Base-by-base conservation (phyloP, 2,329 filamentous ascomycete species). In the Ceratocystiopsis brevicomis region DNA sequence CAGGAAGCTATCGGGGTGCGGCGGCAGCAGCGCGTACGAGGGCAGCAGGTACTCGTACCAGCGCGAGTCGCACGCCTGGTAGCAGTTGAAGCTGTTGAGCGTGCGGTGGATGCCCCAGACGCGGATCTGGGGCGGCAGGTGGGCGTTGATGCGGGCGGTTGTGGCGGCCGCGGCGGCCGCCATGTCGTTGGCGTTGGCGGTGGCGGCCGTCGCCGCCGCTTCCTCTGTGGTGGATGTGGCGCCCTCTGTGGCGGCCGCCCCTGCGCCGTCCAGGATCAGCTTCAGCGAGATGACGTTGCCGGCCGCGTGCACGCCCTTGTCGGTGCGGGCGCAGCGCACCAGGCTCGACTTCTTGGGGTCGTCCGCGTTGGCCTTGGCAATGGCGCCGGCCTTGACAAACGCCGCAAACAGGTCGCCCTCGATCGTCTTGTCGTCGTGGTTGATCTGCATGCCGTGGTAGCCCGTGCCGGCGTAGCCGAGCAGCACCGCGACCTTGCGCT, bases 1-100 rank as follows among this genome's bases (percentile, higher is more conserved):
- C 34, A 98, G 61, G 57, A 73, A 94, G 48, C 83, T 92, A 49
- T 80, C 78, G 0, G 87, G 87, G 57, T 96, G 87, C 0, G 90
- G 90, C 17, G 90, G 90, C 32, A 98, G 64, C 52, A 98, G 82
- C 45, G 82, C 85, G 61, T 96, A 86, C 37, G 82, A 90, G 3
- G 90, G 90, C 59, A 98, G 83, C 42, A 98, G 67, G 57, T 98
- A 98, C 63, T 98, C 90, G 62, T 98, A 98, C 69, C 87, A 92
- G 52, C 90, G 72, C 21, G 86, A 94, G 61, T 98, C 90, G 61
- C 88, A 95, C 44, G 83, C 73, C 57, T 93, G 81, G 61, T 98
- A 98, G 61, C 83, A 88, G 60, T 83, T 95, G 66, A 96, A 98
- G 51, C 77, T 76, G 50, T 87, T 88, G 56, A 80, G 88, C 1